Evolutionary conservation across 2,329 filamentous ascomycete genomes (phyloP), one percentile per base, ranked within the genome.

Genomic region (Aspergillus melleus): DNA sequence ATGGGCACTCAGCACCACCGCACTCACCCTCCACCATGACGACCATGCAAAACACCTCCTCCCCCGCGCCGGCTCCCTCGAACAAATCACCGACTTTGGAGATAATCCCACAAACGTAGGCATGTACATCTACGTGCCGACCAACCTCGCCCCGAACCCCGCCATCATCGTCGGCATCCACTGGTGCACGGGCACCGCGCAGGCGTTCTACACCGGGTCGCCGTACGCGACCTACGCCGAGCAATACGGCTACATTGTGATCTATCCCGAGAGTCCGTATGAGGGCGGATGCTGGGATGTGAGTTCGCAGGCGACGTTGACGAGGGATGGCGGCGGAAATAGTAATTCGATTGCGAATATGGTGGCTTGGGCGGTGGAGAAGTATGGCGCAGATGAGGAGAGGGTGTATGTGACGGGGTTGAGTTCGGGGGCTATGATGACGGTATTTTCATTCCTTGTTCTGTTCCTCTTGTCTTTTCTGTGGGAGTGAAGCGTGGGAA

Each of bases 271-370:
- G 64, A 81, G 80, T 2, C 82, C 83, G 0, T 80, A 83, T 64
- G 71, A 71, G n/a, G 83, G 77, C 6, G 75, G 76, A 74, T 87
- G 85, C 74, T 87, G 85, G 84, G 85, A 87, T 59, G 83, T 87
- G 2, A 83, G 82, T 5, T 84, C 81, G 1, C 46, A 65, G 16
- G 47, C 64, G 32, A 62, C 63, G 0, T 60, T 77, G 32, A 71
- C 69, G 2, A 73, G 74, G 39, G 68, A 75, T 29, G 75, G 71
- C 1, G 76, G 76, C 10, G 74, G 76, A 1, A 75, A 78, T 52
- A 77, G 75, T 42, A 67, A 77, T 20, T 74, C 75, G 1, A 74
- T 79, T 50, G 75, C 68, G n/a, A 76, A 74, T 50, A 76, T 77
- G 73, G 74, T 76, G 1, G 69, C 67, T 16, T 77, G 73, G 69